Conservation (phyloP, 2,329 filamentous ascomycete genomes). For the Waltergamsia citrina region DNA sequence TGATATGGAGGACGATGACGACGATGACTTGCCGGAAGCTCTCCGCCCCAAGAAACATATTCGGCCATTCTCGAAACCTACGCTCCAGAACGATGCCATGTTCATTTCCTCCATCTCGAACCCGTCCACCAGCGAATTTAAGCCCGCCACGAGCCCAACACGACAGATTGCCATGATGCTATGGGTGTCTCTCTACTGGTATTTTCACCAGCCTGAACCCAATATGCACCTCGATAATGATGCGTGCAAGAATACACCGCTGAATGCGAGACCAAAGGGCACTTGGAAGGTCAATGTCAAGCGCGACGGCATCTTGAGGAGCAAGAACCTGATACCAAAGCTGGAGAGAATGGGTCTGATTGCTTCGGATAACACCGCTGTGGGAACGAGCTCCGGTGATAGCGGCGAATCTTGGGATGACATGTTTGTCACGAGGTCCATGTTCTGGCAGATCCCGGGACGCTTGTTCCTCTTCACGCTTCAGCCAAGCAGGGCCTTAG, state of each 20-base stretch:
- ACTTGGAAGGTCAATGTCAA: conserved; percentile 84
- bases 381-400: conserved; percentile 56
- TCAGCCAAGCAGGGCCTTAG: conserved; percentile 39
- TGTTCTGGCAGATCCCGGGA: conserved; percentile 89
- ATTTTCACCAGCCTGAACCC: conserved; percentile 83
- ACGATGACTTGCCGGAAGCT: conserved; percentile 9
- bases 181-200: conserved; percentile 92
- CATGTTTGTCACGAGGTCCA: conserved; percentile 73
- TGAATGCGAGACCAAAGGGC: conserved; percentile 63
- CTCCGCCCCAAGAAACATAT: conserved; percentile 7
- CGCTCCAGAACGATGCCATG: conserved; percentile 67
- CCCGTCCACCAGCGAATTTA: conserved; percentile 71
- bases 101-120: conserved; percentile 91
- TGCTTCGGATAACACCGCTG: conserved; percentile 62
- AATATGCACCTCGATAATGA: conserved; percentile 52
- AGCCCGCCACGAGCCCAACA: conserved; percentile 69
- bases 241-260: conserved; percentile 55
- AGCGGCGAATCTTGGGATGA: conserved; percentile 58
- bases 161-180: conserved; percentile 94
- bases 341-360: conserved; percentile 90
- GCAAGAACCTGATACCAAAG: conserved; percentile 76
- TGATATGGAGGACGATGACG: conserved; percentile 19
- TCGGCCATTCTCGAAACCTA: conserved; percentile 56
- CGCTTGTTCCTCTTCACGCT: conserved; percentile 83
- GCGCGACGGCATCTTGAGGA: conserved; percentile 79